These are phyloP conservation scores for Dioscorea zingiberensis DNA, from an alignment of 106 monocot genomes.

Conservation along the genomic window DNA sequence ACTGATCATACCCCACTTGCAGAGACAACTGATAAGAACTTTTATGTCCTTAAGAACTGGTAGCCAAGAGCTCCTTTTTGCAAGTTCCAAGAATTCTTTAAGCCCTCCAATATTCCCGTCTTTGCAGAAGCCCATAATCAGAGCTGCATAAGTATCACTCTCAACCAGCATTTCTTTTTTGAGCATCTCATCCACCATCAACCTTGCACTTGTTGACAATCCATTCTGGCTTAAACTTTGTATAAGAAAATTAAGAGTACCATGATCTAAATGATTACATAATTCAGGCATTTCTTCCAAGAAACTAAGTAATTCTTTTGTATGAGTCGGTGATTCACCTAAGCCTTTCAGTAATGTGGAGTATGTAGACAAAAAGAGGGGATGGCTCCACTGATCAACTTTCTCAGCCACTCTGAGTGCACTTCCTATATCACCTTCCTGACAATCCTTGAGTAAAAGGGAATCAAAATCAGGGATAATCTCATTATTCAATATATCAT, in stretches of 20 bases:
- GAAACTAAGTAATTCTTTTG: conserved; percentile 24
- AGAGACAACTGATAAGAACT: conserved; percentile 28
- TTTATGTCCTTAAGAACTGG: conserved; percentile 22
- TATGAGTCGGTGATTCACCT: conserved; percentile 13
- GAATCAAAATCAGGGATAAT: conserved; percentile 53
- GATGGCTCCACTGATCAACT: conserved; percentile 36
- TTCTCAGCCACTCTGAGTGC: conserved; percentile 45
- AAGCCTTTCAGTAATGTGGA: conserved; percentile 45
- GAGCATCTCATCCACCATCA: conserved; percentile 33
- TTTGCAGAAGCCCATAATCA: conserved; percentile 39
- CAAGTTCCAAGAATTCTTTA: conserved; percentile 33
- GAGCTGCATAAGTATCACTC: conserved; percentile 28
- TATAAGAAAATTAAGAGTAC: conserved; percentile 40
- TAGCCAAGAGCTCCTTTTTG: conserved; percentile 22
- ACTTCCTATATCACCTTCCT: conserved; percentile 28
- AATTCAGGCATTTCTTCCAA: conserved; percentile 41
- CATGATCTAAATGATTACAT: conserved; percentile 24
- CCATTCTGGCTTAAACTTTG: conserved; percentile 52
- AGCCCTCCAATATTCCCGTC: conserved; percentile 26
- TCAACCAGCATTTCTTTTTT: conserved; percentile 27
- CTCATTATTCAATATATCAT: conserved; percentile 35
- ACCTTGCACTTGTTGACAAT: conserved; percentile 20
- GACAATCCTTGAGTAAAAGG: conserved; percentile 30
- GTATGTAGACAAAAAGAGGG: conserved; percentile 22
- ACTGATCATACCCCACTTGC: conserved; percentile 41